Percentiles rank a stretch among this genome's conserved stretches.
phyloP scores from a whole-genome alignment of 139 green algal genomes.

The Chlorella sorokiniana region DNA sequence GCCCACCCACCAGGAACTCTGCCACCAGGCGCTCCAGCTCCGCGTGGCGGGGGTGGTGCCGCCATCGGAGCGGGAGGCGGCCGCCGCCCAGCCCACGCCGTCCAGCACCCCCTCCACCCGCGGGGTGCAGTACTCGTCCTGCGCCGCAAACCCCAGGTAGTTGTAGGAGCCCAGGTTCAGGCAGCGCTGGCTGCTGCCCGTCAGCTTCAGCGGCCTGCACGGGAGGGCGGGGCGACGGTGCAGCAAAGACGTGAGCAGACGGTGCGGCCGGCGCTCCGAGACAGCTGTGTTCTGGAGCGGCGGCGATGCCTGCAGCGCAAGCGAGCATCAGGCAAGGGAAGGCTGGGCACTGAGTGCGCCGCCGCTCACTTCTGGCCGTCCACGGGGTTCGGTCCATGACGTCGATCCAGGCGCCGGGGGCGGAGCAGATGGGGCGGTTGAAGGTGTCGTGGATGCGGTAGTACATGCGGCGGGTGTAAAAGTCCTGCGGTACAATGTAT shows the following conservation, averaged over 20 bases:
- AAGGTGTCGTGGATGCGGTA: conserved; percentile 84
- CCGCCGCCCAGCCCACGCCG: conserved; percentile 64
- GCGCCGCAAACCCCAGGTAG: conserved; percentile 96
- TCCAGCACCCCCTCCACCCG: conserved; percentile 73
- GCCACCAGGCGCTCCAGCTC: conserved; percentile 89
- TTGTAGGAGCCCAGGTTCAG: conserved; percentile 99
- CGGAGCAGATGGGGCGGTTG: conserved; percentile 92
- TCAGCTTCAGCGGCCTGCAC: conserved; percentile 64
- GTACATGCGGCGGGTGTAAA: conserved; percentile 90
- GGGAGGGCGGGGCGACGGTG: not conserved
- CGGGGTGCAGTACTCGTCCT: conserved; percentile 95
- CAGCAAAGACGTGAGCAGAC: not conserved
- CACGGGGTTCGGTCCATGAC: conserved; percentile 82
- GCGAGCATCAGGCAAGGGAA: too few relatives aligned
- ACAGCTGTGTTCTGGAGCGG: too few relatives aligned
- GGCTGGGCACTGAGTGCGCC: too few relatives aligned
- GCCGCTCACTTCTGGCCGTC: conserved; percentile 53
- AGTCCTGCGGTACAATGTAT: conserved; percentile 62
- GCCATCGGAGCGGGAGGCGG: conserved; percentile 64
- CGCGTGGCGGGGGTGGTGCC: conserved; percentile 76
- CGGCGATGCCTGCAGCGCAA: too few relatives aligned
- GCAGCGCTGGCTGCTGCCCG: conserved; percentile 61
- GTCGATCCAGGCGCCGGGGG: conserved; percentile 90
- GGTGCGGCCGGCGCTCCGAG: too few relatives aligned
- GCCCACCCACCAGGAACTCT: conserved; percentile 66